Conservation (phyloP, 2,329 filamentous ascomycete species). For the Pseudopyrenochaeta lycopersici region DNA sequence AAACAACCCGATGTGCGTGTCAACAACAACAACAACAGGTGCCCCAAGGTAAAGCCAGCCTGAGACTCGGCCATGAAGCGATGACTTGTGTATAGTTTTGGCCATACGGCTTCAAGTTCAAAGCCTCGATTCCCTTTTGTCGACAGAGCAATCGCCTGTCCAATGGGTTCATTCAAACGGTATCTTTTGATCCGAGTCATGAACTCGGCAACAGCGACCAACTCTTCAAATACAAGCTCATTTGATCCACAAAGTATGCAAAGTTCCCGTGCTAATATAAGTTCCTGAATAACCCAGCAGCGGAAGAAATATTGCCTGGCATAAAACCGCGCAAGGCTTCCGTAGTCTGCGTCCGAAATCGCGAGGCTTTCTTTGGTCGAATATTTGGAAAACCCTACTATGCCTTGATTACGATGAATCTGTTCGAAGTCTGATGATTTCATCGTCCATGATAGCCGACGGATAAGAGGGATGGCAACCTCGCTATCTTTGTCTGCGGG, state of each 20-base stretch:
- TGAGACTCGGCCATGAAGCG: background rate
- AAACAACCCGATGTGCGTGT: constrained; percentile 1
- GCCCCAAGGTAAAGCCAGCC: background rate
- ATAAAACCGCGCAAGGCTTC: constrained; percentile 1
- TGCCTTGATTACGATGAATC: background rate
- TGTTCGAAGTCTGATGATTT: background rate
- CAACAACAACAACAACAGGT: background rate
- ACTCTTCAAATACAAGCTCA: background rate
- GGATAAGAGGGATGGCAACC: constrained; percentile 2
- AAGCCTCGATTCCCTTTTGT: background rate
- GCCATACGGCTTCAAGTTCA: background rate
- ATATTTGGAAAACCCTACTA: background rate
- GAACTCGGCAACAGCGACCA: background rate
- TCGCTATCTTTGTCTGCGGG: constrained; percentile 3
- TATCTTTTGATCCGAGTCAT: background rate
- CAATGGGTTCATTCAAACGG: background rate
- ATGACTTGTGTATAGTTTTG: background rate
- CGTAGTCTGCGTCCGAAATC: background rate
- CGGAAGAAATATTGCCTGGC: constrained; percentile 7
- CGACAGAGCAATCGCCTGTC: background rate
- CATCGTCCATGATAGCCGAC: background rate
- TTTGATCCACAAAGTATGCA: constrained; percentile 1
- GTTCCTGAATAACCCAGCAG: constrained; percentile 7
- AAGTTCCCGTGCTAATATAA: constrained; percentile 1
- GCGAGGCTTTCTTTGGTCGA: background rate